Base-by-base conservation (phyloP, 148 eudicot species). In the Camellia sinensis region DNA sequence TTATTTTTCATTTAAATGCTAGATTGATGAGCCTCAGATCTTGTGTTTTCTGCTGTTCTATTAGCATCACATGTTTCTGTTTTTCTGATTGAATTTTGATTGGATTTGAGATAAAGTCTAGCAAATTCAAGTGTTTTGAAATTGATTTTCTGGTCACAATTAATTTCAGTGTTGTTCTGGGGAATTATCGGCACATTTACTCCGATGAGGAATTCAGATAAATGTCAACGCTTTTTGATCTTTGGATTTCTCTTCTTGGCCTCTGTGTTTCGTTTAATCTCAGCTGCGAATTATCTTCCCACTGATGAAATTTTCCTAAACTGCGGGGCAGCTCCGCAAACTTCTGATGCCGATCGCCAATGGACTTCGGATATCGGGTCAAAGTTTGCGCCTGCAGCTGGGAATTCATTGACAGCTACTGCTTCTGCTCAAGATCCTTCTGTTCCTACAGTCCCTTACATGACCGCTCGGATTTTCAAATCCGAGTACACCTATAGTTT, bases 321-420 rank as follows among this genome's bases (percentile, higher is more conserved):
- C 72, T 95, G 99, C 76, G 99, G 99, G 29, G 90, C 88, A 60
- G 64, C 89, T 44, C 71, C 86, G 10, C 81, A 86, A 62, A 70
- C 83, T 9, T 81, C 83, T 13, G 97, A 92, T 78, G 97, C 91
- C 83, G 88, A 90, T 64, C 88, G 96, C 63, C 83, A 82, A 81
- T 95, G 98, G 98, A 84, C 84, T 46, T 65, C 97, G 0, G 98
- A 95, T 78, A 71, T 76, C 10, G 88, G 87, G 50, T 90, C 96
- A 3, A 91, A 84, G 85, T 93, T 89, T 84, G 86, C 87, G 8
- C 71, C 83, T 78, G 52, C 76, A 0, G 70, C 77, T 41, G 83
- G 82, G 7, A 87, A 81, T 7, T 84, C 98, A 17, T 78, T 84
- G 11, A 84, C 82, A 18, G 80, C 89, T 40, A 15, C 74, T 13